phyloP scores from a whole-genome alignment of 257 asterid genomes.

The Solanum virginianum region DNA sequence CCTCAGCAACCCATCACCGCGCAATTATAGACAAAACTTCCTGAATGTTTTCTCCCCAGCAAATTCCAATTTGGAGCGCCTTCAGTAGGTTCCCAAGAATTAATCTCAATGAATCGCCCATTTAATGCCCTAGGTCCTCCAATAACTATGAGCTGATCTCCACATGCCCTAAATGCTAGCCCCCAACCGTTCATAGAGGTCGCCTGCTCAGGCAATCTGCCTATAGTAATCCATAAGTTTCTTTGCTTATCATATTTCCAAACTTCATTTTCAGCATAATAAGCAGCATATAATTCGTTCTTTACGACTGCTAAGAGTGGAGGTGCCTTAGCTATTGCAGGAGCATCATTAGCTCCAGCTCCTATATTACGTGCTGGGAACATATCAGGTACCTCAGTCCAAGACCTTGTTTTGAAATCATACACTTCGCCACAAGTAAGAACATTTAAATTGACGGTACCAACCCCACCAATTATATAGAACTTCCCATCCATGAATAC shows the following conservation, averaged over 20 bases:
- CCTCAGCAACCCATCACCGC: slow-evolving; percentile 33
- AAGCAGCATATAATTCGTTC: slow-evolving; percentile 68
- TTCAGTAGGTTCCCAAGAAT: slow-evolving; percentile 62
- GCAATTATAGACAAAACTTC: slow-evolving; percentile 31
- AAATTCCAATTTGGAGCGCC: slow-evolving; percentile 50
- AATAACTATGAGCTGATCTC: slow-evolving; percentile 59
- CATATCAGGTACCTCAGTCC: slow-evolving; percentile 65
- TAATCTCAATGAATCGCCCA: slow-evolving; percentile 62
- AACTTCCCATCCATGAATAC: slow-evolving; percentile 79
- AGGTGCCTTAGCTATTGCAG: slow-evolving; percentile 62
- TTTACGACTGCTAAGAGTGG: slow-evolving; percentile 80
- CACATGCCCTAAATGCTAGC: slow-evolving; percentile 80
- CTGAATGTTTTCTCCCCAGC: slow-evolving; percentile 17
- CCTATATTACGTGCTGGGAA: slow-evolving; percentile 34
- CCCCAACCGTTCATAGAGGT: slow-evolving; percentile 87
- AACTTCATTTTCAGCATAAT: slow-evolving; percentile 51
- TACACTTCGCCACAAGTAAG: slow-evolving; percentile 71
- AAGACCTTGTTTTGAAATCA: slow-evolving; percentile 34
- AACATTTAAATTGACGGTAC: slow-evolving; percentile 25
- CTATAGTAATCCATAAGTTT: slow-evolving; percentile 40
- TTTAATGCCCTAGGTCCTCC: slow-evolving; percentile 59
- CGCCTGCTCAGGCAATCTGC: slow-evolving; percentile 61
- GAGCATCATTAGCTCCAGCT: slow-evolving; percentile 17
- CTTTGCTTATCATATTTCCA: slow-evolving; percentile 40
- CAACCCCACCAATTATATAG: slow-evolving; percentile 66